Conservation (phyloP, 495 filamentous ascomycete species). For the Neurospora terricola region DNA sequence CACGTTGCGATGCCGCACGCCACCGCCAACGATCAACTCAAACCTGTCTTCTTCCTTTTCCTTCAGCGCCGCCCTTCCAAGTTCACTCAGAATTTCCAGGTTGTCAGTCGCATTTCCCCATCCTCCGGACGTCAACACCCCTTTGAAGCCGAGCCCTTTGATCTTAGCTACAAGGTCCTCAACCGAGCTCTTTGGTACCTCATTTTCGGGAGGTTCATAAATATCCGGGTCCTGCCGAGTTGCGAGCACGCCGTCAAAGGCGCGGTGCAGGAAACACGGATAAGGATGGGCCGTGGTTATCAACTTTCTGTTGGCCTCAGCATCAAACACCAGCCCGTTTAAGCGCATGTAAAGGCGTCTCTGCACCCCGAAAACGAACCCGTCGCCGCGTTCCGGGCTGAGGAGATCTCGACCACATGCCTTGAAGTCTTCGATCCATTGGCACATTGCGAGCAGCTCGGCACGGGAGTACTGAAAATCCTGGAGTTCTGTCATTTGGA, state of each 20-base stretch:
- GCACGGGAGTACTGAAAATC: slow-evolving; percentile 32
- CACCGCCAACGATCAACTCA: slow-evolving; percentile 34
- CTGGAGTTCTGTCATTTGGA: neutral
- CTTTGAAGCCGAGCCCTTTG: slow-evolving; percentile 22
- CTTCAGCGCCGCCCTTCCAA: slow-evolving; percentile 12
- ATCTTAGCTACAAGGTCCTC: slow-evolving; percentile 18
- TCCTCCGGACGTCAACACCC: slow-evolving; percentile 33
- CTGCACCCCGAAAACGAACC: slow-evolving; percentile 35
- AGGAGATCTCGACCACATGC: slow-evolving; percentile 10
- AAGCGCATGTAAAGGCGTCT: neutral
- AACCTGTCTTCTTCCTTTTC: slow-evolving; percentile 1
- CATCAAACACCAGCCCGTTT: slow-evolving; percentile 17
- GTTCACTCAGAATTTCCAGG: slow-evolving; percentile 12
- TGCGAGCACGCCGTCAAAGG: slow-evolving; percentile 30
- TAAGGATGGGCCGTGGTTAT: slow-evolving; percentile 16
- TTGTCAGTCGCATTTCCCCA: slow-evolving; percentile 23
- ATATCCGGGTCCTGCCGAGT: neutral
- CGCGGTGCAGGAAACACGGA: slow-evolving; percentile 29
- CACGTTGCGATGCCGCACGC: slow-evolving; percentile 26
- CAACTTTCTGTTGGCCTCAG: slow-evolving; percentile 14
- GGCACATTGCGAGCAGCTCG: slow-evolving; percentile 25
- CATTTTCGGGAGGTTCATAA: neutral
- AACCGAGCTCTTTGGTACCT: neutral
- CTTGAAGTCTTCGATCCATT: slow-evolving; percentile 11
- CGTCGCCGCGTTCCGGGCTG: slow-evolving; percentile 23